phyloP scores from a whole-genome alignment of 2,329 filamentous ascomycete genomes.

The Orbilia brochopaga region DNA sequence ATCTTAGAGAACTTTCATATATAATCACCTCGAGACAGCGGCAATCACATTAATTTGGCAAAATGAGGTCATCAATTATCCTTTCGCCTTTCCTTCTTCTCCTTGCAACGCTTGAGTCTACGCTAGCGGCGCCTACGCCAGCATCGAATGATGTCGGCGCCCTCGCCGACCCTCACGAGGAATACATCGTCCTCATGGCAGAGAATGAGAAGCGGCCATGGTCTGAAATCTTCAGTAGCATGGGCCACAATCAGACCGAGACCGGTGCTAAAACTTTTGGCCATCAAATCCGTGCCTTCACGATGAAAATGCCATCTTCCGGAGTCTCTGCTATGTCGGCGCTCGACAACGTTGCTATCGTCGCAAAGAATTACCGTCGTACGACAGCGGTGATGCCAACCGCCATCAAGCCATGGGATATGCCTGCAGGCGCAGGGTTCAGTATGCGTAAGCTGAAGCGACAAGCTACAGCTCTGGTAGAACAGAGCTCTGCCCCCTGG shows the following conservation, averaged over 20 bases:
- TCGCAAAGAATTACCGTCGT: slow-evolving; percentile 25
- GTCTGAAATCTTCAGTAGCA: slow-evolving; percentile 50
- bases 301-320: slow-evolving; percentile 32
- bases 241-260: slow-evolving; percentile 52
- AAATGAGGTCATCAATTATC: neutral
- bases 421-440: slow-evolving; percentile 27
- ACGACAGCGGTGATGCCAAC: slow-evolving; percentile 14
- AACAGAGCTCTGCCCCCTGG: slow-evolving; percentile 52
- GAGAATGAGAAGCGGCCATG: slow-evolving; percentile 52
- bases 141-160: slow-evolving; percentile 1
- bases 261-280: slow-evolving; percentile 58
- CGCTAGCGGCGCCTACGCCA: slow-evolving; percentile 21
- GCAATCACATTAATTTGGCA: no score
- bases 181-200: slow-evolving; percentile 52
- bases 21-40: no score
- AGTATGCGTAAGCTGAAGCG: slow-evolving; percentile 35
- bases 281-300: slow-evolving; percentile 52
- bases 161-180: slow-evolving; percentile 11
- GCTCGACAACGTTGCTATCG: slow-evolving; percentile 12
- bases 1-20: no score
- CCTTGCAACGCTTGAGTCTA: slow-evolving; percentile 6
- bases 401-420: slow-evolving; percentile 32
- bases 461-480: slow-evolving; percentile 23
- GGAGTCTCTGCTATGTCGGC: slow-evolving; percentile 14
- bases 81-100: neutral